Evolutionary conservation across 108 stramenopile genomes (phyloP), one percentile per base, ranked within the genome.

Genomic region (Pseudonitzschia multistriata): DNA sequence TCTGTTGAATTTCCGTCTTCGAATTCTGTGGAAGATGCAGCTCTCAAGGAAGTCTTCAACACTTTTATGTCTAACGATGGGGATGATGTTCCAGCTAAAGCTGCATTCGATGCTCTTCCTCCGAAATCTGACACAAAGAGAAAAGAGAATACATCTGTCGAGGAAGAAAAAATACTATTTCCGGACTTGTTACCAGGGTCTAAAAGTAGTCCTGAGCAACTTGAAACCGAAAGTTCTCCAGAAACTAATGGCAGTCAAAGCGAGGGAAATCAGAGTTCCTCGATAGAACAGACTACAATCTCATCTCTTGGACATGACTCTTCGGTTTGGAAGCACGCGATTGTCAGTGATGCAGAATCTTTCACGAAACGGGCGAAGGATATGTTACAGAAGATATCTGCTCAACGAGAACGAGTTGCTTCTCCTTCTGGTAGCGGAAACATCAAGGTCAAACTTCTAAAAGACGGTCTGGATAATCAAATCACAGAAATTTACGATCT

Each of bases 401-500:
- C 31, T 52, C 22, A 52, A 30, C 57, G 31, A n/a, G 50, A 52
- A 30, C 57, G 31, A n/a, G 57, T 14, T 7, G 4, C 35, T 11
- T 3, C 29, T 17, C 8, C 42, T 6, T 45, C 42, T 27, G 42
- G 48, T 4, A 22, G 22, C 25, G 67, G 50, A 17, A 67, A 53
- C 17, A 67, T 54, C 50, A 67, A 67, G 0, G 50, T 67, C 50
- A 67, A 52, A 40, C 33, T 67, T 10, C 36, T 52, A 2, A 67
- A 67, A 6, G 35, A 31, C 15, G 40, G 50, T 5, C 24, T 63
- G 27, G 11, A 45, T 17, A 37, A 65, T 8, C 19, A 49, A 0
- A 39, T 69, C 24, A 42, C 62, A 0, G 74, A 75, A 30, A 39
- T 75, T 27, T 75, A 69, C 33, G 74, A 75, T 31, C 28, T 75